These are phyloP conservation scores for Chrysoporthe austroafricana DNA, from an alignment of 2,329 filamentous ascomycete species.

Conservation along the genomic window DNA sequence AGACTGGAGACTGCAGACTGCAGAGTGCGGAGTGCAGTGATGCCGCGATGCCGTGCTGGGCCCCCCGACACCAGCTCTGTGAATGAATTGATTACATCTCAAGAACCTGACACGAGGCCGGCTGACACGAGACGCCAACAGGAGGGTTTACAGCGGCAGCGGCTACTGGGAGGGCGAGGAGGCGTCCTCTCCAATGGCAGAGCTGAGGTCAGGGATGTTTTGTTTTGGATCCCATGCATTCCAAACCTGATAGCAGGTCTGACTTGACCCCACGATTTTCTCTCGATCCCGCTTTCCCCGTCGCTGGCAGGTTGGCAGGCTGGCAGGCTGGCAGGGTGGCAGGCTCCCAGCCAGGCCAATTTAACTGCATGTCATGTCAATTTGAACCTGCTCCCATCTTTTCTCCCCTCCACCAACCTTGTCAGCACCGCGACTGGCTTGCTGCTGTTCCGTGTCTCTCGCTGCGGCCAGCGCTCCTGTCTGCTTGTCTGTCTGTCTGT, in stretches of 20 bases:
- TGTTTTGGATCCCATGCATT: not conserved
- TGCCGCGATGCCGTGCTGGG: not conserved
- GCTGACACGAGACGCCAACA: not conserved
- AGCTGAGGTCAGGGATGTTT: conserved; percentile 6
- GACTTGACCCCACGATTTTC: no score
- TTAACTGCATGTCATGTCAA: conserved; percentile 8
- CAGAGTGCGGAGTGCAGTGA: no score
- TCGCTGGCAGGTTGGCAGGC: no score
- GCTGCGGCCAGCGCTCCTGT: not conserved
- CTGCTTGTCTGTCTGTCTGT: not conserved
- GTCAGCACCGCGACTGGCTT: no score
- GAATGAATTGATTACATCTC: no score
- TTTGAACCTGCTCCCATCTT: conserved; percentile 2
- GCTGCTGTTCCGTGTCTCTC: not conserved
- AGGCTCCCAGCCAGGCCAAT: no score
- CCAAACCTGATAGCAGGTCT: not conserved
- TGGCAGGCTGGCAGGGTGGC: no score
- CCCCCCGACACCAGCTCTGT: not conserved
- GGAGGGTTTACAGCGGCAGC: not conserved
- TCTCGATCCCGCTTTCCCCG: no score
- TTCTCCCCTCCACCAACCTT: no score
- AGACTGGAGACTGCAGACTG: not conserved
- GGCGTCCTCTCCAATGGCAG: conserved; percentile 8
- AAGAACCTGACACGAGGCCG: not conserved
- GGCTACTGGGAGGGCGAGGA: not conserved